Conservation (phyloP, 1,284 basidiomycete species). For the Ganoderma resinaceum region DNA sequence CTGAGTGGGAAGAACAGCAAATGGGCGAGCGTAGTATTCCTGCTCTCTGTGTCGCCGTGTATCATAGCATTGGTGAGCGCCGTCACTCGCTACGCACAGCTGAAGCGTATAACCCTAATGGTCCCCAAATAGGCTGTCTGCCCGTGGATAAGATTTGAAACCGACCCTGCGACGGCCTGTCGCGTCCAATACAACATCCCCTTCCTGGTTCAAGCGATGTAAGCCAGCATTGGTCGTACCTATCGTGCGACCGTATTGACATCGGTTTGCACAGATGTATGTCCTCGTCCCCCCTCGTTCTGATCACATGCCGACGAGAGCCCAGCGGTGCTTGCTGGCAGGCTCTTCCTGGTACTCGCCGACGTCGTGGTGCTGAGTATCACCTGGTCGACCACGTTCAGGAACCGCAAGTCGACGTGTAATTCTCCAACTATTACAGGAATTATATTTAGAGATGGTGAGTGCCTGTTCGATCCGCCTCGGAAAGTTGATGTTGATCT, state of each 20-base stretch:
- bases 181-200: neutral
- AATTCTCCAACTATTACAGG: neutral
- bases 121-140: neutral
- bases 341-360: neutral
- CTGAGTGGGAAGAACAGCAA: neutral
- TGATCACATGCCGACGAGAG: neutral
- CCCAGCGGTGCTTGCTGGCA: neutral
- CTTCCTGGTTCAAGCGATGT: neutral
- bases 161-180: neutral
- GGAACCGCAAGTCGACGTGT: neutral
- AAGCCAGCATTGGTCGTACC: neutral
- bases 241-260: neutral
- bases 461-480: neutral
- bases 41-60: neutral
- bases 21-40: neutral
- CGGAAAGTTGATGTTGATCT: neutral
- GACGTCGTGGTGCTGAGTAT: slow-evolving; percentile 1
- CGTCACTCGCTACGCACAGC: neutral
- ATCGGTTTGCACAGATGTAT: neutral
- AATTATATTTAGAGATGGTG: neutral
- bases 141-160: neutral
- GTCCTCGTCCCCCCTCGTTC: neutral
- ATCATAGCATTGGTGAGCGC: neutral
- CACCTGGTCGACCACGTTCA: neutral
- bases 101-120: neutral